phyloP scores from a whole-genome alignment of 225 moss, liverwort and hornwort genomes.

The Physcomitrium patens region DNA sequence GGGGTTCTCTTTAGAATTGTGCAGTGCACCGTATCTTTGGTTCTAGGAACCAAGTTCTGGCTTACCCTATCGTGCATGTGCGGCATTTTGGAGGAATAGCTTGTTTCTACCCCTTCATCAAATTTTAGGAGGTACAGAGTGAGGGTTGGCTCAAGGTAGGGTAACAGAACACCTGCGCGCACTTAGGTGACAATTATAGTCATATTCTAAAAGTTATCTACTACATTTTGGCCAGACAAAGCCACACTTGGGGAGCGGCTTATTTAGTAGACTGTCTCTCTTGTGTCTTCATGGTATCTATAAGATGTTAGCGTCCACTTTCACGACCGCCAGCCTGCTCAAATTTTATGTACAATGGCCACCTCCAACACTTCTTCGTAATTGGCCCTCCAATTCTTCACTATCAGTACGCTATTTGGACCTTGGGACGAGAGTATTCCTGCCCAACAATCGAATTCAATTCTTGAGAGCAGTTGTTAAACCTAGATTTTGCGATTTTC shows the following conservation, averaged over 20 bases:
- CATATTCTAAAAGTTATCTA: not conserved
- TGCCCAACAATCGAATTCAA: not conserved
- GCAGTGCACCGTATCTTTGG: not conserved
- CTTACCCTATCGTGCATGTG: not conserved
- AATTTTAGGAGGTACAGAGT: not conserved
- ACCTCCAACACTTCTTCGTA: slow-evolving; percentile 27
- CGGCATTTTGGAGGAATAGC: slow-evolving; percentile 2
- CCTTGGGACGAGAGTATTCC: not conserved
- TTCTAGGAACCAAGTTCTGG: not conserved
- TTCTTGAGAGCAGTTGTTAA: not conserved
- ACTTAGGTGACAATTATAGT: not conserved
- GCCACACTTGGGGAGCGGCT: not conserved
- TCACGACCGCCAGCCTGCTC: slow-evolving; percentile 33
- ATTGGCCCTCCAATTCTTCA: slow-evolving; percentile 5
- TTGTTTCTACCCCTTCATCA: not conserved
- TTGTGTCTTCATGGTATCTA: not conserved
- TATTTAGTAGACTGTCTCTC: not conserved
- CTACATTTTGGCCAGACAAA: not conserved
- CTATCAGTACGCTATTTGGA: not conserved
- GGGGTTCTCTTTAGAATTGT: not conserved
- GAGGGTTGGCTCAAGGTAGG: too few species aligned
- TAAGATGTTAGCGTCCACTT: slow-evolving; percentile 33
- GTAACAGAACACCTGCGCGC: too few species aligned
- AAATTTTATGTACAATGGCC: slow-evolving; percentile 41
- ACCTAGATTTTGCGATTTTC: not conserved